Evolutionary conservation across 2,329 filamentous ascomycete species (phyloP).

Genomic region (Nectriaceae sp.): DNA sequence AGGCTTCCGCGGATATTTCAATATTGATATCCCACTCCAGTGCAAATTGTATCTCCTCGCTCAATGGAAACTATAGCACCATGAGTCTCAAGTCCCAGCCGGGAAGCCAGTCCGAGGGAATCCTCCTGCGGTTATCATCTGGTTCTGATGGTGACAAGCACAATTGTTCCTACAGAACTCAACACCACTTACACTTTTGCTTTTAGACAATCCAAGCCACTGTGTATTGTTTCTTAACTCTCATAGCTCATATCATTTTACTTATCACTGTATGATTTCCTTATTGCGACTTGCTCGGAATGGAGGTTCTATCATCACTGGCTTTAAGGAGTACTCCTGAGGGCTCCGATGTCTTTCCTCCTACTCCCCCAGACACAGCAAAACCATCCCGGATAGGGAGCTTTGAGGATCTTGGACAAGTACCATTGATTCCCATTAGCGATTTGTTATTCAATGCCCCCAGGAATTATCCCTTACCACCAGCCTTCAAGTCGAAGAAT

Average conservation of each 20-base stretch:
- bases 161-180: too few species aligned
- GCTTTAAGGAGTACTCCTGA: constrained; percentile 14
- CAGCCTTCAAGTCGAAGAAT: constrained; percentile 58
- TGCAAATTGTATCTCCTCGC: constrained; percentile 35
- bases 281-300: constrained; percentile 5
- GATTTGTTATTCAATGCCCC: constrained; percentile 2
- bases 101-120: too few species aligned
- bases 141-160: too few species aligned
- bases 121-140: too few species aligned
- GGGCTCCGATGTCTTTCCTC: constrained; percentile 32
- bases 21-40: constrained; percentile 18
- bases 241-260: not conserved
- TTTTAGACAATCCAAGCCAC: too few species aligned
- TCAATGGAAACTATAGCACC: constrained; percentile 4
- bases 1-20: constrained; percentile 28
- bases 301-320: constrained; percentile 26
- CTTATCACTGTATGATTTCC: not conserved
- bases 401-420: constrained; percentile 24
- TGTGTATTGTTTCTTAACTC: constrained; percentile 1
- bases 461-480: constrained; percentile 65
- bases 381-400: constrained; percentile 39
- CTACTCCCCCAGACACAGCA: constrained; percentile 42
- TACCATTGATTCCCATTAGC: constrained; percentile 17
- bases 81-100: constrained; percentile 4
- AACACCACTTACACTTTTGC: too few species aligned